A percentile compares a stretch with the other conserved stretches of the same genome.
These are phyloP conservation scores for Wickerhamomyces hampshirensis DNA, from an alignment of 805 yeast genomes.

Conservation along the genomic window DNA sequence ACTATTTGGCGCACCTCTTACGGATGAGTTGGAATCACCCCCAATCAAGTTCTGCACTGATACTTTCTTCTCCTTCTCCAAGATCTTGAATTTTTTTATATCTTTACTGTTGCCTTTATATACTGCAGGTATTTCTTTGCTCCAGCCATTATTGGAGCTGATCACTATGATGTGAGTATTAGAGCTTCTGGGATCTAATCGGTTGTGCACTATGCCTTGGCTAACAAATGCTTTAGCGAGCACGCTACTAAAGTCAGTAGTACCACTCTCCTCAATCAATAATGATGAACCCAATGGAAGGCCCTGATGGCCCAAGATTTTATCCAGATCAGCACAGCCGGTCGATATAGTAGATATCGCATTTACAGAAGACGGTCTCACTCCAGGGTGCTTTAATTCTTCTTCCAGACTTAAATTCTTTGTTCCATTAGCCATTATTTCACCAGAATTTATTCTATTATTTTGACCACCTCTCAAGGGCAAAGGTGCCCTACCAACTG, in stretches of 20 bases:
- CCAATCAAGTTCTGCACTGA: conserved; percentile 64
- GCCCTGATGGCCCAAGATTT: conserved; percentile 74
- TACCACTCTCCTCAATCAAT: conserved; percentile 75
- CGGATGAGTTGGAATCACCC: conserved; percentile 13
- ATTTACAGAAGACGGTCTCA: conserved; percentile 68
- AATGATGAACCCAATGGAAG: conserved; percentile 72
- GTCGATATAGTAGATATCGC: conserved; percentile 77
- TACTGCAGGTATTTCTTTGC: conserved; percentile 69
- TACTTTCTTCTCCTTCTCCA: conserved; percentile 53
- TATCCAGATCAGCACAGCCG: conserved; percentile 74
- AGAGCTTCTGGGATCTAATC: conserved; percentile 36
- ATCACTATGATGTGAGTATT: conserved; percentile 62
- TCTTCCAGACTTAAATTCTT: conserved; percentile 8
- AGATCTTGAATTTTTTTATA: conserved; percentile 53
- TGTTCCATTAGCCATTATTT: conserved; percentile 2
- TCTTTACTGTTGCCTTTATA: conserved; percentile 67
- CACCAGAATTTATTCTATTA: no score
- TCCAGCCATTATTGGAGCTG: conserved; percentile 56
- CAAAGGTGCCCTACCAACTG: conserved; percentile 11
- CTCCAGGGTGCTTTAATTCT: conserved; percentile 40
- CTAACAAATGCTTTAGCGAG: conserved; percentile 65
- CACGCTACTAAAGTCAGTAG: conserved; percentile 81
- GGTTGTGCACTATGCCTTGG: conserved; percentile 68
- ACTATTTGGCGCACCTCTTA: conserved; percentile 11
- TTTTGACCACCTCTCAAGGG: conserved; percentile 8